Percentiles rank a stretch among this genome's conserved stretches.
Evolutionary conservation across 208 protist species (phyloP).

Genomic region (Entamoeba histolytica): DNA sequence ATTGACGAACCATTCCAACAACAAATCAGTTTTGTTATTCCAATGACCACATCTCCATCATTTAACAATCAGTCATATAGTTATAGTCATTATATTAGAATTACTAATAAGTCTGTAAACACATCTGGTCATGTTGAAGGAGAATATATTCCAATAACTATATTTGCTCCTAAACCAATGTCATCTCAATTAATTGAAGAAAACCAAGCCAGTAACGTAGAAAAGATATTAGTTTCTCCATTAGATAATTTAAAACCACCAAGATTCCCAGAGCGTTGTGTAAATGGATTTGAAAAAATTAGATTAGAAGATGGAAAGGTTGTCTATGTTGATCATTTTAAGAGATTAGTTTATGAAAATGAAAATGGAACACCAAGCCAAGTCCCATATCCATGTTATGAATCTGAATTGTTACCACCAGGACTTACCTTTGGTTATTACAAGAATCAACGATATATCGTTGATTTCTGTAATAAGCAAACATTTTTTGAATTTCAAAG

Average conservation of each 20-base stretch:
- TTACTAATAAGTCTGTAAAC: background rate
- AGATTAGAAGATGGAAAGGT: background rate
- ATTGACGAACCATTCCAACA: background rate
- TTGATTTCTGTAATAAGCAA: background rate
- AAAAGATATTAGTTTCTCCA: background rate
- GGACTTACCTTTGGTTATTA: background rate
- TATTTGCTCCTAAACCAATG: too few relatives aligned
- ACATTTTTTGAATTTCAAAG: background rate
- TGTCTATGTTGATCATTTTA: background rate
- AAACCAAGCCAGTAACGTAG: background rate
- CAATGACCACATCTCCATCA: background rate
- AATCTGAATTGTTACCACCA: background rate
- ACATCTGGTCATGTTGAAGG: background rate
- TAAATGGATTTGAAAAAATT: background rate
- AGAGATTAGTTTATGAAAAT: background rate
- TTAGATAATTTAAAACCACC: background rate
- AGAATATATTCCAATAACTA: background rate
- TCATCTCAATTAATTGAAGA: background rate
- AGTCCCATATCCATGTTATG: background rate
- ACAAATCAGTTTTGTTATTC: background rate
- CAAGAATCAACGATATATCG: background rate
- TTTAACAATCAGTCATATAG: background rate
- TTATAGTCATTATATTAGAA: background rate
- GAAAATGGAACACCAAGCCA: background rate
- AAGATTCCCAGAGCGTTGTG: background rate